A percentile compares a stretch with the other conserved stretches of the same genome.
Evolutionary conservation across 495 filamentous ascomycete genomes (phyloP).

Genomic region (Neurospora hispaniola): DNA sequence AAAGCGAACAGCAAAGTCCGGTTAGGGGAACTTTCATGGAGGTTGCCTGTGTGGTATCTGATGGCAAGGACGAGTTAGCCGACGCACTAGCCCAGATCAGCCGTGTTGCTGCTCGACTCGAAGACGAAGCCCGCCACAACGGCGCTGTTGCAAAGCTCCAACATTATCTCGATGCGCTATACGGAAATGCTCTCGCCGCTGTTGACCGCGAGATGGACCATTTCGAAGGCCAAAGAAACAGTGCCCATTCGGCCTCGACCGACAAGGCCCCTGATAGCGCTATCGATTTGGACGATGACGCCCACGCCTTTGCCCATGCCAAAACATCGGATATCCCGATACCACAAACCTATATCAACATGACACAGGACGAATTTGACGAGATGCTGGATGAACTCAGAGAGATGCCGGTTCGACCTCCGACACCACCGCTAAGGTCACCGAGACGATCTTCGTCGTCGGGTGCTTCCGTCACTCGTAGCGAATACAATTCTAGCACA

Average conservation of each 20-base stretch:
- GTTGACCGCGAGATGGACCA: constrained; percentile 10
- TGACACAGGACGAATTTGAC: constrained; percentile 21
- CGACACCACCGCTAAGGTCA: constrained; percentile 30
- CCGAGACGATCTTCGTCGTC: constrained; percentile 15
- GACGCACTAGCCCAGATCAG: constrained; percentile 7
- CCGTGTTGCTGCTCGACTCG: constrained; percentile 1
- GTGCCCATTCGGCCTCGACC: constrained; percentile 13
- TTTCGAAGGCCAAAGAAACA: background rate
- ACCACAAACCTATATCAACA: background rate
- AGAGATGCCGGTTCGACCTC: constrained; percentile 25
- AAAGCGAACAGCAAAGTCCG: background rate
- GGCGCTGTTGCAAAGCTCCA: constrained; percentile 21
- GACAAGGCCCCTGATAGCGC: constrained; percentile 34
- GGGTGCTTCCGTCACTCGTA: background rate
- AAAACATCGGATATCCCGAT: constrained; percentile 11
- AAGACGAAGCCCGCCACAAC: constrained; percentile 24
- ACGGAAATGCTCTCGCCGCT: constrained; percentile 18
- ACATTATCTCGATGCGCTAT: constrained; percentile 25
- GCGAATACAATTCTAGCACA: constrained; percentile 2
- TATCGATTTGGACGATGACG: constrained; percentile 28
- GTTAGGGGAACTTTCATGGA: background rate
- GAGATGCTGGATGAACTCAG: constrained; percentile 26
- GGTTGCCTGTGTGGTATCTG: background rate
- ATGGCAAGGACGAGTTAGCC: constrained; percentile 6
- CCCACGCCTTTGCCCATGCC: background rate